phyloP scores from a whole-genome alignment of 306 rosid species.

The Luffa aegyptiaca region DNA sequence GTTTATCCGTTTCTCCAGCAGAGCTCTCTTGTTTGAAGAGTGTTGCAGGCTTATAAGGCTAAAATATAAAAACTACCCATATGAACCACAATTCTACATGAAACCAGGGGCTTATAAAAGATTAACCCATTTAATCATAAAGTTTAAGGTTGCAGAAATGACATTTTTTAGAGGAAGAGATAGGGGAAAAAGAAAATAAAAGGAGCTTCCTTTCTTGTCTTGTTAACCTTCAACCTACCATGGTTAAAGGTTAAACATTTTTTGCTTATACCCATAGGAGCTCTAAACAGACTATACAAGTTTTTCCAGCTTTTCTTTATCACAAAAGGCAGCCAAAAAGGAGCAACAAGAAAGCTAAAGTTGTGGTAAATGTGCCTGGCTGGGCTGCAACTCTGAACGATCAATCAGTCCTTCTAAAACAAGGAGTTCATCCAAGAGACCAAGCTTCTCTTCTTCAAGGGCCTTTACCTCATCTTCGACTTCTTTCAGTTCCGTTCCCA shows the following conservation, averaged over 20 bases:
- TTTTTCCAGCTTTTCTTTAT: background rate
- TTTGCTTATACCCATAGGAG: background rate
- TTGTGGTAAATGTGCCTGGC: constrained; percentile 20
- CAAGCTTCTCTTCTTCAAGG: constrained; percentile 79
- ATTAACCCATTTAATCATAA: background rate
- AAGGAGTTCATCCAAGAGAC: constrained; percentile 72
- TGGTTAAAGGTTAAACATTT: background rate
- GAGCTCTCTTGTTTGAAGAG: background rate
- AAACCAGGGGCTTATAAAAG: background rate
- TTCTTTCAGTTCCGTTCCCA: constrained; percentile 58
- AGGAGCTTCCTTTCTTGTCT: background rate
- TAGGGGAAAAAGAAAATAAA: background rate
- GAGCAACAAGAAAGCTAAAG: background rate
- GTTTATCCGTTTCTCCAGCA: background rate
- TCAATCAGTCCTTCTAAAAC: constrained; percentile 73
- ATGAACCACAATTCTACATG: background rate
- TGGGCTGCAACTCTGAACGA: constrained; percentile 40
- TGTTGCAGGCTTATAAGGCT: background rate
- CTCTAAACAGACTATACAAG: background rate
- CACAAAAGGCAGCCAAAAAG: background rate
- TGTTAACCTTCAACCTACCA: background rate
- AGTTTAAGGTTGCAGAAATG: background rate
- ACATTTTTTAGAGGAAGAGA: background rate
- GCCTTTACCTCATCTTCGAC: constrained; percentile 63
- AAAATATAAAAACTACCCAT: background rate